A percentile compares a stretch with the other conserved stretches of the same genome.
These are phyloP conservation scores for Myotisia sp. DNA, from an alignment of 2,329 filamentous ascomycete genomes.

Conservation along the genomic window DNA sequence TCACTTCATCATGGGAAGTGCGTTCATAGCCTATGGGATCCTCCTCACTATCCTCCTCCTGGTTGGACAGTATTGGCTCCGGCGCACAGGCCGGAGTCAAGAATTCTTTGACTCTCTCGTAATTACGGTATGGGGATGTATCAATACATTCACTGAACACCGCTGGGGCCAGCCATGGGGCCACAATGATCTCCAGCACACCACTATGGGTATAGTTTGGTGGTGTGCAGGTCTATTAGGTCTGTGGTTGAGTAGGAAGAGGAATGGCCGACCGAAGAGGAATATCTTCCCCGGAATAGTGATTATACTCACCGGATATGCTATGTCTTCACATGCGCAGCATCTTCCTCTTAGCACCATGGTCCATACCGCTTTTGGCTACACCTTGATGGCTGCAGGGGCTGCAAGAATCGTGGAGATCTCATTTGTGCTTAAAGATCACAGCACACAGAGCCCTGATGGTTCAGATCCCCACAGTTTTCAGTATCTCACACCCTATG, in stretches of 20 bases:
- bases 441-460: slow-evolving; percentile 48
- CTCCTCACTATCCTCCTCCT: slow-evolving; percentile 72
- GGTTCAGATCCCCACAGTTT: slow-evolving; percentile 58
- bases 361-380: slow-evolving; percentile 81
- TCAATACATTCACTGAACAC: slow-evolving; percentile 98
- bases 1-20: slow-evolving; percentile 97
- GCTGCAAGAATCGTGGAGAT: slow-evolving; percentile 78
- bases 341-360: slow-evolving; percentile 68
- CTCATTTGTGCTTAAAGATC: slow-evolving; percentile 69
- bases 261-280: slow-evolving; percentile 71
- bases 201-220: slow-evolving; percentile 98
- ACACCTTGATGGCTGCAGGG: slow-evolving; percentile 85
- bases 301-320: slow-evolving; percentile 84
- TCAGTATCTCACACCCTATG: slow-evolving; percentile 56
- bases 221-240: slow-evolving; percentile 87
- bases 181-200: slow-evolving; percentile 90
- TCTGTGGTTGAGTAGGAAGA: slow-evolving; percentile 76
- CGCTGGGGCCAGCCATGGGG: slow-evolving; percentile 84
- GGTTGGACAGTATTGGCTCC: slow-evolving; percentile 78
- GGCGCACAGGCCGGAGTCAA: slow-evolving; percentile 68
- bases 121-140: slow-evolving; percentile 87
- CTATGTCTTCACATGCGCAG: slow-evolving; percentile 86
- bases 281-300: slow-evolving; percentile 90
- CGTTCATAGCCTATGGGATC: slow-evolving; percentile 89
- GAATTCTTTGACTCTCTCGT: slow-evolving; percentile 91